Evolutionary conservation across 1,139 yeast species (phyloP), one percentile per base, ranked within the genome.

Genomic region (Pichia cactophila): DNA sequence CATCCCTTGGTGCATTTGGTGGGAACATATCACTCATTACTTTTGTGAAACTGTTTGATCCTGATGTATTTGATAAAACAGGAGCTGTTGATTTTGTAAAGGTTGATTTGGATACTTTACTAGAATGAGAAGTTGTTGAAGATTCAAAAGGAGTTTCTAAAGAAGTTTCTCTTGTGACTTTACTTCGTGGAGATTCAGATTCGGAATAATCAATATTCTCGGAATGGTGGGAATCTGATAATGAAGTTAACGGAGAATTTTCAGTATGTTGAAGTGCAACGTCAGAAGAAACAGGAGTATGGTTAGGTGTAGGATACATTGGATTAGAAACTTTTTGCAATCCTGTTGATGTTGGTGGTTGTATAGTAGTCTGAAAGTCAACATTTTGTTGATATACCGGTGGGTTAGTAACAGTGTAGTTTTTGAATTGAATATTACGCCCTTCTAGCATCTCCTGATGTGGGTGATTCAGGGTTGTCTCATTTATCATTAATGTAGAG

Each of bases 351-450:
- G 29, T 5, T 7, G 20, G 26, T 7, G 35, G n/a, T 7, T 20
- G 26, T 17, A 14, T 31, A 12, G 10, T 14, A 31, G 10, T n/a
- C 16, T 42, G 41, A 20, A 20, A 23, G 12, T 38, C 8, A 12
- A 23, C 17, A 42, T 7, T n/a, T 26, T 17, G 26, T 37, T 46
- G 52, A 33, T 17, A 28, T 12, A 45, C 48, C 16, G 50, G 52
- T 1, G 52, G 52, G 37, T 49, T 46, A 16, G 26, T 46, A 6
- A 49, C 50, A 10, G 52, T 49, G 33, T 49, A 49, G 26, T 49
- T 44, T 38, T 44, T 49, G 16, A 49, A 49, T 33, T 49, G 52
- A n/a, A 49, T 33, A 14, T 26, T 29, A 29, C 28, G 23, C 23
- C n/a, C 20, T 17, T 42, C 44, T 20, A 35, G 11, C 38, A 35